Evolutionary conservation across 2,329 filamentous ascomycete species (phyloP).

Genomic region (Nakataea oryzae): DNA sequence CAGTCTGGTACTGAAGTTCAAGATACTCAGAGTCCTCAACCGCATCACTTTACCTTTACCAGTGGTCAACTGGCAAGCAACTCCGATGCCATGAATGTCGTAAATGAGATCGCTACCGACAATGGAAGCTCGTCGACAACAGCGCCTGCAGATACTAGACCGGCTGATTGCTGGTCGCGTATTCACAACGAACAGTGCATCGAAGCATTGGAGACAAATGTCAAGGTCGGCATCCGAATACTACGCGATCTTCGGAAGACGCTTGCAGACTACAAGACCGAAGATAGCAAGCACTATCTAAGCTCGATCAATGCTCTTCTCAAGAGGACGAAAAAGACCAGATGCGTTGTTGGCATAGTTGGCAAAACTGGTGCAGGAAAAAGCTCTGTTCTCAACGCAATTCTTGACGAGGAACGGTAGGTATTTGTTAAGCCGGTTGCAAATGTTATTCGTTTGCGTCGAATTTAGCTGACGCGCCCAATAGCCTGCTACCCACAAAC

Average conservation of each 20-base stretch:
- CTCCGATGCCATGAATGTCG: not conserved
- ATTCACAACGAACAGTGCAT: not conserved
- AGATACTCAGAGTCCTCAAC: not conserved
- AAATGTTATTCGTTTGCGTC: no score
- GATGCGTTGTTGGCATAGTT: conserved; percentile 44
- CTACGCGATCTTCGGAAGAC: conserved; percentile 12
- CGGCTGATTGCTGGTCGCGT: not conserved
- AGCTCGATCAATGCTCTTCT: conserved; percentile 12
- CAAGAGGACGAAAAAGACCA: conserved; percentile 21
- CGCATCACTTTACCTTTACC: not conserved
- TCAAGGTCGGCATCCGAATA: conserved; percentile 8
- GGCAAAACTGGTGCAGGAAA: conserved; percentile 55
- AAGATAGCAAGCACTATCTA: not conserved
- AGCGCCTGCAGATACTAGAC: not conserved
- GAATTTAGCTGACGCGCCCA: not conserved
- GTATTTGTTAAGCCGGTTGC: conserved; percentile 9
- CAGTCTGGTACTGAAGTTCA: not conserved
- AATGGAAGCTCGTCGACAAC: not conserved
- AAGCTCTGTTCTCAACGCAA: conserved; percentile 50
- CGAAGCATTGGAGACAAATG: not conserved
- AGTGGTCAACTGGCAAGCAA: not conserved
- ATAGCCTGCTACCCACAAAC: conserved; percentile 24
- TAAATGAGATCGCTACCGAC: not conserved
- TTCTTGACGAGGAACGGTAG: conserved; percentile 48
- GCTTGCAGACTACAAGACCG: conserved; percentile 11